Percentiles rank a stretch among this genome's conserved stretches.
phyloP scores from a whole-genome alignment of 306 rosid genomes.

The Ammopiptanthus mongolicus region DNA sequence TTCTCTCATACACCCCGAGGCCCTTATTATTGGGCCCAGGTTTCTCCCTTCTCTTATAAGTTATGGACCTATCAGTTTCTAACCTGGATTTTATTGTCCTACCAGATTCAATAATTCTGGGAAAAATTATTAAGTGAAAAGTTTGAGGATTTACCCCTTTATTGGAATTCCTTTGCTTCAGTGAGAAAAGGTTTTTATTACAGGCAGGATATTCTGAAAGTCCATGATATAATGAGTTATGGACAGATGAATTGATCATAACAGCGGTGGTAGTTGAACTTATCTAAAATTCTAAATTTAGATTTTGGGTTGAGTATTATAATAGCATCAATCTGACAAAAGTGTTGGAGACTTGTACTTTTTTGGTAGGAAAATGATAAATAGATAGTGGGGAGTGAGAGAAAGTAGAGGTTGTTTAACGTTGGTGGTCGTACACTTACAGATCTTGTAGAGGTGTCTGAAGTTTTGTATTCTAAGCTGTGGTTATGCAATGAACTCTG shows the following conservation, averaged over 20 bases:
- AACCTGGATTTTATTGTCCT: background rate
- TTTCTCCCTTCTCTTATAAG: no score
- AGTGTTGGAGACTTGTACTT: background rate
- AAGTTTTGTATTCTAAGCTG: background rate
- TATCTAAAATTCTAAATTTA: background rate
- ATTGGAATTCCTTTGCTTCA: background rate
- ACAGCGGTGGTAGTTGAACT: background rate
- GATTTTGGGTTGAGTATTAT: background rate
- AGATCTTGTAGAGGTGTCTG: background rate
- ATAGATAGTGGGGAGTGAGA: background rate
- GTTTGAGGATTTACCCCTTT: background rate
- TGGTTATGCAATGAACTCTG: background rate
- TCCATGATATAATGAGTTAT: background rate
- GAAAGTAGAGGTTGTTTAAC: background rate
- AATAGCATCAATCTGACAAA: background rate
- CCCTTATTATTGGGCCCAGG: no score
- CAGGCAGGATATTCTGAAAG: background rate
- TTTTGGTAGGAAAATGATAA: background rate
- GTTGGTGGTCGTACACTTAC: background rate
- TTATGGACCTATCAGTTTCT: no score
- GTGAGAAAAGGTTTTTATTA: conserved; percentile 1
- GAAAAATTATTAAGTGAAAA: background rate
- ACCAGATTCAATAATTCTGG: background rate
- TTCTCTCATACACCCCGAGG: no score
- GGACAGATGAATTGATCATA: background rate